phyloP scores from a whole-genome alignment of 495 filamentous ascomycete species.

The Filosporella fistucella region DNA sequence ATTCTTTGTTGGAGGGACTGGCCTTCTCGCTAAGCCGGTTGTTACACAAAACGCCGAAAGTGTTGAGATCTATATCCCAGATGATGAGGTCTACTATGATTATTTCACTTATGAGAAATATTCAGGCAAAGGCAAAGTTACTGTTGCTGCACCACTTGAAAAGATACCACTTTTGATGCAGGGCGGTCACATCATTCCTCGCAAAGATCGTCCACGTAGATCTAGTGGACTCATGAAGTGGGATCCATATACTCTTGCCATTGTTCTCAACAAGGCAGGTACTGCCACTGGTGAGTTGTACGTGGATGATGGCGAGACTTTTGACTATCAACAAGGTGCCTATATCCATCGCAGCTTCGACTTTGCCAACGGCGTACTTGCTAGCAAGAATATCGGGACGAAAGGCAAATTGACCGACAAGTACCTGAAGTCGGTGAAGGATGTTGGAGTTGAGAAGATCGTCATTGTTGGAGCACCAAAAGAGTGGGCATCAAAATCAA shows the following conservation, averaged over 20 bases:
- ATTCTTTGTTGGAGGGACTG: constrained; percentile 82
- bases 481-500: constrained; percentile 63
- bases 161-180: constrained; percentile 86
- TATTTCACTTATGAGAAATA: constrained; percentile 83
- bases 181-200: constrained; percentile 86
- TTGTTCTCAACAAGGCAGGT: constrained; percentile 65
- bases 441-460: constrained; percentile 76
- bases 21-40: constrained; percentile 84
- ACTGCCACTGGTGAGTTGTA: constrained; percentile 81
- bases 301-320: constrained; percentile 90
- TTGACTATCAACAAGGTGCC: constrained; percentile 77
- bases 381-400: constrained; percentile 46
- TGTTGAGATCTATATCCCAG: constrained; percentile 81
- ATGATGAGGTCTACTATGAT: constrained; percentile 85
- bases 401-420: constrained; percentile 61
- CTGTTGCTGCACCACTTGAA: constrained; percentile 71
- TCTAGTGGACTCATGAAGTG: constrained; percentile 85
- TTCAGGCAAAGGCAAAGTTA: constrained; percentile 63
- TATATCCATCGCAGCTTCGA: constrained; percentile 81
- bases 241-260: constrained; percentile 89
- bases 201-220: constrained; percentile 80
- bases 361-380: constrained; percentile 50
- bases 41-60: constrained; percentile 65
- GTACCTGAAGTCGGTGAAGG: constrained; percentile 71
- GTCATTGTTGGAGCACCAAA: constrained; percentile 73